Evolutionary conservation across 345 rosid genomes (phyloP).

Genomic region (Rhodomyrtus tomentosa): DNA sequence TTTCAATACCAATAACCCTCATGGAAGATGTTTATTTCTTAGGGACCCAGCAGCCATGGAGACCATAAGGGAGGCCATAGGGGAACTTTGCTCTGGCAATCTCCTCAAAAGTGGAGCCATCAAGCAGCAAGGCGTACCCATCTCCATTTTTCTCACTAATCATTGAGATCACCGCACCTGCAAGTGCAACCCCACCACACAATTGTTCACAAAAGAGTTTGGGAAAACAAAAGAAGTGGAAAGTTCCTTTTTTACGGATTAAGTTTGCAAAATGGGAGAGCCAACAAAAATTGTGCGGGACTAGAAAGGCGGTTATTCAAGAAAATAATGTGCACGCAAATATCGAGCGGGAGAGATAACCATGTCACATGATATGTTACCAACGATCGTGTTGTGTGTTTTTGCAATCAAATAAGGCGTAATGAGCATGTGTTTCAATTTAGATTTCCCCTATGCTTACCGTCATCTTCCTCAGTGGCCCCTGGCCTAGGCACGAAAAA

Average conservation of each 20-base stretch:
- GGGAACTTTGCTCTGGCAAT: conserved; percentile 93
- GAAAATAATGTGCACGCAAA: background rate
- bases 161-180: conserved; percentile 83
- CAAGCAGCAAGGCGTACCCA: conserved; percentile 67
- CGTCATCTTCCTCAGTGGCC: conserved; percentile 83
- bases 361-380: background rate
- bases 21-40: conserved; percentile 2
- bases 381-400: background rate
- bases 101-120: conserved; percentile 77
- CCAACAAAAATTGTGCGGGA: background rate
- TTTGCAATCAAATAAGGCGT: background rate
- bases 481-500: conserved; percentile 84
- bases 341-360: background rate
- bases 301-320: background rate
- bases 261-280: background rate
- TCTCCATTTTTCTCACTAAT: conserved; percentile 73
- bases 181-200: background rate
- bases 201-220: background rate
- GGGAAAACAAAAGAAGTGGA: background rate
- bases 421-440: background rate
- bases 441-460: conserved; percentile 12
- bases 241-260: background rate
- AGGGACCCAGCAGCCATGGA: conserved; percentile 97
- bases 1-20: background rate
- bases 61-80: conserved; percentile 85